Base-by-base conservation (phyloP, 345 rosid species). In the Lepidium aucheri region DNA sequence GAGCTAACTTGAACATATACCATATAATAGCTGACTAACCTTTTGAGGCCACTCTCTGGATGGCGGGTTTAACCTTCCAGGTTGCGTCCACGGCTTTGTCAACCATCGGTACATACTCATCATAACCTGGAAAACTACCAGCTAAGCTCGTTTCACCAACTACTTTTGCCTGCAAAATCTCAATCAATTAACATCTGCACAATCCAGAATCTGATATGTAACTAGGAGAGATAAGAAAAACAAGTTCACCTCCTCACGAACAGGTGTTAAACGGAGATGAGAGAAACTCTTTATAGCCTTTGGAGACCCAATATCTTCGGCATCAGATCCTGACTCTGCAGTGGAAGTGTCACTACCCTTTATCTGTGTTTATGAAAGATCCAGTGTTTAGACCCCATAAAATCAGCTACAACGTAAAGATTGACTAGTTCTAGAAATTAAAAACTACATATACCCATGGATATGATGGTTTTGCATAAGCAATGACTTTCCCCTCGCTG, bases 281-380 rank as follows among this genome's bases (percentile, higher is more conserved):
- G 99, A 80, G 74, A 75, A 95, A 74, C 83, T 87, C 82, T 78
- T 91, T 68, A 80, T 68, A 73, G 99, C 97, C 71, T 91, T 95
- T 10, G 99, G 99, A 42, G 99, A 95, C 20, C 85, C 74, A 32
- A 91, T 82, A 57, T 95, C 97, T 79, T 95, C 99, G 33, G 97
- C 96, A 71, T 95, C 99, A 54, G 99, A 95, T 65, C 99, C 99
- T 20, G 99, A 95, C 78, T 95, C 99, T 8, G 97, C 97, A 24
- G 99, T 89, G 42, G 99, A 95, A 52, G 99, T 87, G 80, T 95
- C 99, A 67, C 98, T 91, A 26, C 99, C 96, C 74, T 80, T 95
- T 32, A 95, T 72, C 93, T 87, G 83, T 63, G 74, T 66, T 79
- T 15, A 57, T 34, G 17, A 64, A 5, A 34, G 15, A 63, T 13